Base-by-base conservation (phyloP, 169 alveolate species). In the Sarcocystis neurona region DNA sequence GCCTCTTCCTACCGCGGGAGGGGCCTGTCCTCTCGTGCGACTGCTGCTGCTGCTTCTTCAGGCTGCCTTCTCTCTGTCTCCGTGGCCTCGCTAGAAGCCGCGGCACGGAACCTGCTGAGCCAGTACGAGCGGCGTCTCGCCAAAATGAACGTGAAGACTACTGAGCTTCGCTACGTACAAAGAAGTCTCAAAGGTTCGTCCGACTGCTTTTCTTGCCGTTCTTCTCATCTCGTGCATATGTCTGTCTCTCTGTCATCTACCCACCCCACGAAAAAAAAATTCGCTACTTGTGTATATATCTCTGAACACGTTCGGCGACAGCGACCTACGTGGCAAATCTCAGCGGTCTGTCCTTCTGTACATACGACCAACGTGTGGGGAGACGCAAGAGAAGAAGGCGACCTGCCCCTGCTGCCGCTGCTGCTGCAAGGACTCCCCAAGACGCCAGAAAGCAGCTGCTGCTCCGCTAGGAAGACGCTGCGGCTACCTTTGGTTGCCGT, bases 111-210 rank as follows among this genome's bases (percentile, higher is more conserved):
- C 53, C 70, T 91, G 60, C 78, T 88, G 68, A 80, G 53, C 37
- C 92, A 89, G 34, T 91, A 91, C 68, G 85, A 86, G 78, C 89
- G 87, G 63, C 46, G 93, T 41, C 89, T 91, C 66, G 92, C 89
- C 44, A 90, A 91, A 60, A 91, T 75, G 34, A 82, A 88, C 27
- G 79, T 91, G 12, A 85, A 91, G 70, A 91, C 84, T 0, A 82
- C 87, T 53, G 93, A 91, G 60, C 68, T 91, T 39, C 88, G 93
- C 5, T 91, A 91, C 87, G 37, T 91, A 50, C 93, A 91, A 77
- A 53, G 93, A 50, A 34, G 78, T 50, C 32, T 58, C 48, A 30
- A 34, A 2, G 75, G 87, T 79, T 2, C 6, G 87, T 23, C 12
- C 27, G 12, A 23, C 20, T 34, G 12, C 41, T 12, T 72, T 72